Evolutionary conservation across 1,284 basidiomycete genomes (phyloP).

Genomic region (Coniophora puteana): DNA sequence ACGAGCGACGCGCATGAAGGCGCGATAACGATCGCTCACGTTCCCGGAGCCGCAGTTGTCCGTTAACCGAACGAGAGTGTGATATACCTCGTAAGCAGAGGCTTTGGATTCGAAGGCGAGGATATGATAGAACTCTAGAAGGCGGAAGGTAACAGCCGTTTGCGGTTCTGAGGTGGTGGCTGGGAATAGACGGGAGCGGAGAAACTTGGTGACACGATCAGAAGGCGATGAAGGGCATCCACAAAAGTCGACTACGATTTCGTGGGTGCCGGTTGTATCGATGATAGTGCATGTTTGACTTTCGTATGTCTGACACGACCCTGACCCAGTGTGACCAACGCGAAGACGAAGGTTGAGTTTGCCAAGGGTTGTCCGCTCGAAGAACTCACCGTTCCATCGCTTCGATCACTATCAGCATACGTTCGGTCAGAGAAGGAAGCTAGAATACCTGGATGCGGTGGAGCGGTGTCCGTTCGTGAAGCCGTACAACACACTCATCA

Average conservation of each 20-base stretch:
- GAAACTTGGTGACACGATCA: constrained; percentile 8
- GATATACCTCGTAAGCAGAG: constrained; percentile 11
- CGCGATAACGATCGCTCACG: constrained; percentile 2
- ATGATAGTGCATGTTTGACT: constrained; percentile 6
- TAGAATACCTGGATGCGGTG: neutral
- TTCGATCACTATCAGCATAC: neutral
- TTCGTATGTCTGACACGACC: neutral
- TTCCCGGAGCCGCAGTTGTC: no score
- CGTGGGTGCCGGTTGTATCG: constrained; percentile 6
- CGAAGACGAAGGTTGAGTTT: neutral
- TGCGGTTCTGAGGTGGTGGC: constrained; percentile 10
- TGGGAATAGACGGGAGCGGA: constrained; percentile 18
- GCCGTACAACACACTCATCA: neutral
- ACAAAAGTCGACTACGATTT: constrained; percentile 16
- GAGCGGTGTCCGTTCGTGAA: neutral
- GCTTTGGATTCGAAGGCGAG: constrained; percentile 18
- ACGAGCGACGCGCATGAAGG: constrained; percentile 3
- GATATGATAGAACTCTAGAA: constrained; percentile 12
- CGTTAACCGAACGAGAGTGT: constrained; percentile 12
- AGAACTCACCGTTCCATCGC: neutral
- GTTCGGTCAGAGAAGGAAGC: neutral
- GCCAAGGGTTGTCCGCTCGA: neutral
- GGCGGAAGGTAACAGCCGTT: neutral
- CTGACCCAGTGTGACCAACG: neutral
- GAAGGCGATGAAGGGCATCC: constrained; percentile 7